These are phyloP conservation scores for Rosa chinensis DNA, from an alignment of 306 rosid genomes.

Conservation along the genomic window DNA sequence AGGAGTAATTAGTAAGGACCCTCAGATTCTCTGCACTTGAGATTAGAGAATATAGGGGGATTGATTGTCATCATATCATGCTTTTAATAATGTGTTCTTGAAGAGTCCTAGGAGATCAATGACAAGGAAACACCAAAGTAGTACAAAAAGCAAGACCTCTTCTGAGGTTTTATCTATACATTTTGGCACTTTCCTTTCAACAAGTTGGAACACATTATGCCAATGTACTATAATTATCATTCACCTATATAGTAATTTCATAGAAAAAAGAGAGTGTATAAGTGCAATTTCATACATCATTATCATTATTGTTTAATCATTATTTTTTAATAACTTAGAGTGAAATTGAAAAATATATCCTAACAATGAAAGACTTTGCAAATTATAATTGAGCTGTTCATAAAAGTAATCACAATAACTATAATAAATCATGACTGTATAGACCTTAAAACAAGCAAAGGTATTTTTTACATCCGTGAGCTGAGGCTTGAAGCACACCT, in stretches of 20 bases:
- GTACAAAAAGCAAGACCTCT: background rate
- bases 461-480: no score
- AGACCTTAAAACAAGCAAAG: no score
- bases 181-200: background rate
- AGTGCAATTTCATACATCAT: background rate
- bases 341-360: no score
- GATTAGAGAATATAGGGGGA: conserved; percentile 13
- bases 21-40: conserved; percentile 32
- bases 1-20: conserved; percentile 10
- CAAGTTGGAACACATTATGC: background rate
- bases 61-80: conserved; percentile 18
- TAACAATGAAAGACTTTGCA: no score
- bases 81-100: conserved; percentile 13
- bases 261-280: no score
- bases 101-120: conserved; percentile 18
- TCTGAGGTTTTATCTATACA: background rate
- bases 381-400: no score
- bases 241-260: background rate
- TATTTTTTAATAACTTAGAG: no score
- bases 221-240: background rate
- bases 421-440: no score
- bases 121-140: background rate
- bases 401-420: no score
- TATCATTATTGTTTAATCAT: no score
- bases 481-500: no score